phyloP scores from a whole-genome alignment of 768 basidiomycete species.

The Mycena albidolilacea region DNA sequence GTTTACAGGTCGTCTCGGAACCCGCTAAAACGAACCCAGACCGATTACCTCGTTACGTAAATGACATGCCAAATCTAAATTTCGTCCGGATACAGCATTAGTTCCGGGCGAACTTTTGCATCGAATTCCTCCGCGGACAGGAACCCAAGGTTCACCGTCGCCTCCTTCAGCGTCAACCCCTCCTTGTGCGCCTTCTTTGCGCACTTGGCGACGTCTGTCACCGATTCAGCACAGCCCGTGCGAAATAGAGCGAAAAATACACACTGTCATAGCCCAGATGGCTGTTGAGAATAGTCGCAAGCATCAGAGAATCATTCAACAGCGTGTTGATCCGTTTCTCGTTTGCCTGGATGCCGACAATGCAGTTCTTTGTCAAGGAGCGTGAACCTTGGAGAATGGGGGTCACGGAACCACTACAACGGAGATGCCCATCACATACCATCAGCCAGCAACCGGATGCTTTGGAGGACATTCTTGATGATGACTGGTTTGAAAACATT shows the following conservation, averaged over 20 bases:
- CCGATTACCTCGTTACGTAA: background rate
- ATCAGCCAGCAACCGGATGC: slow-evolving; percentile 93
- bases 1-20: slow-evolving; percentile 20
- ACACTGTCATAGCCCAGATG: slow-evolving; percentile 97
- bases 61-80: slow-evolving; percentile 10
- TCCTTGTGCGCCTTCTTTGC: slow-evolving; percentile 99
- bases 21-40: background rate
- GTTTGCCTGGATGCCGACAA: slow-evolving; percentile 96
- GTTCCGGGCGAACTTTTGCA: slow-evolving; percentile 90
- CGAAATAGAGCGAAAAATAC: slow-evolving; percentile 49
- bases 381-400: slow-evolving; percentile 70
- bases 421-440: slow-evolving; percentile 62
- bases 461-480: slow-evolving; percentile 97
- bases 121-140: slow-evolving; percentile 95
- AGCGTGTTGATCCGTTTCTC: slow-evolving; percentile 92
- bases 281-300: slow-evolving; percentile 97
- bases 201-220: slow-evolving; percentile 93
- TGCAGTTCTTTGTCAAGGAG: slow-evolving; percentile 97
- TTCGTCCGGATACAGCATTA: slow-evolving; percentile 84
- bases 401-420: slow-evolving; percentile 21
- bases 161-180: slow-evolving; percentile 96
- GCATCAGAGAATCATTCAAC: slow-evolving; percentile 96
- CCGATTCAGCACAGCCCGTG: slow-evolving; percentile 32
- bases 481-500: slow-evolving; percentile 99
- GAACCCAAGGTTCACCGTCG: slow-evolving; percentile 90